Percentiles rank a stretch among this genome's conserved stretches.
Conservation (phyloP, 139 green algal genomes). For the Picochlorum sp. region DNA sequence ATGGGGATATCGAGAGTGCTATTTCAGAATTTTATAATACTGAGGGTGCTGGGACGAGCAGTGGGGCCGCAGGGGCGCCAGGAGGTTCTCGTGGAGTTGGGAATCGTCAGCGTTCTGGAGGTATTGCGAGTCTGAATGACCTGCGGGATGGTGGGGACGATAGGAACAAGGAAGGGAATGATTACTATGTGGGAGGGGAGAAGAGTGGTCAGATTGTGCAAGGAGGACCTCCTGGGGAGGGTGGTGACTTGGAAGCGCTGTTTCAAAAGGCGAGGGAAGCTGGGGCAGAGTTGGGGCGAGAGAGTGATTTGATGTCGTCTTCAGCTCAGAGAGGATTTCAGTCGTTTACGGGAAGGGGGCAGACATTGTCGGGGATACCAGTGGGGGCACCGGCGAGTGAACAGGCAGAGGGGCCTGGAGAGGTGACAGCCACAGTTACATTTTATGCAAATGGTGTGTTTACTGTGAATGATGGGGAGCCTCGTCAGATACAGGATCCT, state of each 20-base stretch:
- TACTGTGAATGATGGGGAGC: slow-evolving; percentile 66
- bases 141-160: slow-evolving; percentile 25
- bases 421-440: slow-evolving; percentile 46
- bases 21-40: slow-evolving; percentile 26
- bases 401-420: neutral
- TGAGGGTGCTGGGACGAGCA: neutral
- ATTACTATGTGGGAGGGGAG: slow-evolving; percentile 74
- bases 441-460: slow-evolving; percentile 81
- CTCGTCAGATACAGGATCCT: slow-evolving; percentile 49
- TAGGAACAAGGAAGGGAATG: slow-evolving; percentile 51
- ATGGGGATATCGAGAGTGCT: slow-evolving; percentile 24
- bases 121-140: slow-evolving; percentile 36
- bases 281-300: slow-evolving; percentile 48
- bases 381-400: slow-evolving; percentile 22
- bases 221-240: slow-evolving; percentile 35
- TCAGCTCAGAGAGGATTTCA: neutral
- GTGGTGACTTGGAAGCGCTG: slow-evolving; percentile 23
- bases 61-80: neutral
- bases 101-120: neutral
- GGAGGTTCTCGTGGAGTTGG: neutral
- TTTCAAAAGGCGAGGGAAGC: slow-evolving; percentile 52
- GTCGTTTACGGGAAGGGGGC: slow-evolving; percentile 47
- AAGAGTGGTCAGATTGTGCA: slow-evolving; percentile 72
- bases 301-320: slow-evolving; percentile 33
- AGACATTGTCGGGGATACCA: slow-evolving; percentile 52